phyloP scores from a whole-genome alignment of 83 land plant genomes.

The Picea abies region DNA sequence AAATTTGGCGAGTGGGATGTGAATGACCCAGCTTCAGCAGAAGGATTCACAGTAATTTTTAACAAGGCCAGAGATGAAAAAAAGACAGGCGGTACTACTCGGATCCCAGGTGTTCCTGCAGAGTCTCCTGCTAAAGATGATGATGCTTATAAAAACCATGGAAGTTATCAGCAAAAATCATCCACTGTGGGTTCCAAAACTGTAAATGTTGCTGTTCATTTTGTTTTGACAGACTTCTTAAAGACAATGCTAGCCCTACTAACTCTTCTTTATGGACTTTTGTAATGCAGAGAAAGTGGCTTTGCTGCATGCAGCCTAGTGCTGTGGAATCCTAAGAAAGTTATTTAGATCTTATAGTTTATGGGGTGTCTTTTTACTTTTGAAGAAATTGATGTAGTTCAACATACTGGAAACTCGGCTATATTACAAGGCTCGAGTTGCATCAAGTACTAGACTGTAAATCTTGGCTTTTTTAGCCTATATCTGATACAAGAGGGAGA shows the following conservation, averaged over 20 bases:
- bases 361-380: slow-evolving; percentile 5
- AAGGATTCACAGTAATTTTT: slow-evolving; percentile 64
- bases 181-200: not conserved
- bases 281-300: slow-evolving; percentile 16
- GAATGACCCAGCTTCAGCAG: slow-evolving; percentile 68
- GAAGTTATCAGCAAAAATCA: slow-evolving; percentile 3
- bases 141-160: slow-evolving; percentile 4
- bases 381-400: slow-evolving; percentile 8
- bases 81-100: slow-evolving; percentile 45
- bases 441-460: slow-evolving; percentile 9
- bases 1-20: slow-evolving; percentile 78
- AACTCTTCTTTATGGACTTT: not conserved
- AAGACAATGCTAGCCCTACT: not conserved
- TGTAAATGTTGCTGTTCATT: not conserved
- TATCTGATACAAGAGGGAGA: slow-evolving; percentile 2
- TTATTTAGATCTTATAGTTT: slow-evolving; percentile 2
- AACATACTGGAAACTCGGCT: slow-evolving; percentile 10
- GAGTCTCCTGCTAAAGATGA: slow-evolving; percentile 20
- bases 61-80: slow-evolving; percentile 72
- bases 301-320: slow-evolving; percentile 19
- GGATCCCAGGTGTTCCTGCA: slow-evolving; percentile 28
- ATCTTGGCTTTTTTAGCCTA: slow-evolving; percentile 1
- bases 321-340: slow-evolving; percentile 4
- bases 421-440: slow-evolving; percentile 14
- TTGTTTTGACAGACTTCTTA: not conserved